Conservation (phyloP, 2,329 filamentous ascomycete genomes). For the Diplocarpon rosae region DNA sequence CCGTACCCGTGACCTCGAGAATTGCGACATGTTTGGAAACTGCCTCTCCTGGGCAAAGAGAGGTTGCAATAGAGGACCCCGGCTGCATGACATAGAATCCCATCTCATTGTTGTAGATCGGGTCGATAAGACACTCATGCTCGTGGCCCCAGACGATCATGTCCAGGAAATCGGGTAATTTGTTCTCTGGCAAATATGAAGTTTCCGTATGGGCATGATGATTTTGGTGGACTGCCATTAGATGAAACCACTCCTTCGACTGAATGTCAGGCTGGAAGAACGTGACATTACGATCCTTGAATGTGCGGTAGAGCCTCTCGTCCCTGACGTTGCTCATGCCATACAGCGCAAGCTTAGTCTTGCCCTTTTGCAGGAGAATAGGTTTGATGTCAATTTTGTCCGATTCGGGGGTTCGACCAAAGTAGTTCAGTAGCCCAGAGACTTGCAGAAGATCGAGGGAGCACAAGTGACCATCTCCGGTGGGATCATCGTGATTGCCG, state of each 20-base stretch:
- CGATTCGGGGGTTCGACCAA: conserved; percentile 79
- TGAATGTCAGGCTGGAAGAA: conserved; percentile 80
- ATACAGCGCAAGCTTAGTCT: conserved; percentile 85
- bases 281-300: conserved; percentile 83
- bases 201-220: conserved; percentile 87
- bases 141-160: conserved; percentile 95
- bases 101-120: conserved; percentile 70
- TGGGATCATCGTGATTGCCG: conserved; percentile 95
- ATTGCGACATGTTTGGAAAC: conserved; percentile 86
- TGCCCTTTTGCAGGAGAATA: conserved; percentile 83
- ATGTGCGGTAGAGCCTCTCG: conserved; percentile 87
- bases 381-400: conserved; percentile 92
- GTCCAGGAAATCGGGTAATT: conserved; percentile 83
- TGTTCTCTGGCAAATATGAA: conserved; percentile 87
- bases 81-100: conserved; percentile 96
- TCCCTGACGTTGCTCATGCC: conserved; percentile 94
- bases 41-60: conserved; percentile 79
- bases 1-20: conserved; percentile 68
- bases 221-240: conserved; percentile 93
- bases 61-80: conserved; percentile 91
- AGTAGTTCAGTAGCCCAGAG: conserved; percentile 90
- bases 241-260: conserved; percentile 85
- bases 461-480: conserved; percentile 87
- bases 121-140: conserved; percentile 89
- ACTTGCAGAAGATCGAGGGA: conserved; percentile 86